Percentiles rank a stretch among this genome's conserved stretches.
phyloP scores from a whole-genome alignment of 177 flowering plant genomes.

The Tripterygium wilfordii region DNA sequence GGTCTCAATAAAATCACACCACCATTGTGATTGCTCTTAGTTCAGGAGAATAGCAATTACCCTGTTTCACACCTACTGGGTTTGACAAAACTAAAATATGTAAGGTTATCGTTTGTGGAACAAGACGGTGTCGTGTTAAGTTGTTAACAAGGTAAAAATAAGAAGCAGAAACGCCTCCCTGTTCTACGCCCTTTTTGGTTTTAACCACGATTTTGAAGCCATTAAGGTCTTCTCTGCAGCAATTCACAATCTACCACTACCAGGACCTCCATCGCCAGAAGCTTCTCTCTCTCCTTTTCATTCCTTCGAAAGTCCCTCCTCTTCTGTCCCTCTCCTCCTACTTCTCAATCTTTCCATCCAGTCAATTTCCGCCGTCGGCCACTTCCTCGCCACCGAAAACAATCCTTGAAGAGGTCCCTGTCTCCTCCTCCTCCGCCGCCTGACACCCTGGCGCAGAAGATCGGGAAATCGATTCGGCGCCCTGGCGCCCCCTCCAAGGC shows the following conservation, averaged over 20 bases:
- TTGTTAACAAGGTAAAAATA: no score
- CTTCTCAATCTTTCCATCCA: conserved; percentile 2
- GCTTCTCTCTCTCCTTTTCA: conserved; percentile 1
- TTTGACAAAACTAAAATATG: no score
- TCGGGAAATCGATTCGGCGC: conserved; percentile 72
- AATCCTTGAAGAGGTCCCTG: no score
- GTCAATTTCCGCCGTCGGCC: conserved; percentile 8
- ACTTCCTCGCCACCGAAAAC: neutral
- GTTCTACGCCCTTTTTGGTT: no score
- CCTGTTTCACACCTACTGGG: no score
- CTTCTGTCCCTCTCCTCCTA: conserved; percentile 2
- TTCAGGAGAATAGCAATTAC: no score
- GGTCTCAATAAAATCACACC: no score
- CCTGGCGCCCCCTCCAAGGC: conserved; percentile 90
- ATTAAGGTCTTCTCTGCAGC: conserved; percentile 31
- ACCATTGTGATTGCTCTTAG: no score
- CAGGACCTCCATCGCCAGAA: conserved; percentile 1
- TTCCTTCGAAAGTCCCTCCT: neutral
- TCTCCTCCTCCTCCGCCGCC: no score
- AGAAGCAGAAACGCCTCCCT: no score
- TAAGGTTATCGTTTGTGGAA: no score
- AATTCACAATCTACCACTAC: conserved; percentile 18
- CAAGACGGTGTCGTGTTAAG: no score
- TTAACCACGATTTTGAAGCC: conserved; percentile 52
- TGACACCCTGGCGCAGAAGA: conserved; percentile 85